These are phyloP conservation scores for Luffa acutangula DNA, from an alignment of 306 rosid genomes.

Conservation along the genomic window DNA sequence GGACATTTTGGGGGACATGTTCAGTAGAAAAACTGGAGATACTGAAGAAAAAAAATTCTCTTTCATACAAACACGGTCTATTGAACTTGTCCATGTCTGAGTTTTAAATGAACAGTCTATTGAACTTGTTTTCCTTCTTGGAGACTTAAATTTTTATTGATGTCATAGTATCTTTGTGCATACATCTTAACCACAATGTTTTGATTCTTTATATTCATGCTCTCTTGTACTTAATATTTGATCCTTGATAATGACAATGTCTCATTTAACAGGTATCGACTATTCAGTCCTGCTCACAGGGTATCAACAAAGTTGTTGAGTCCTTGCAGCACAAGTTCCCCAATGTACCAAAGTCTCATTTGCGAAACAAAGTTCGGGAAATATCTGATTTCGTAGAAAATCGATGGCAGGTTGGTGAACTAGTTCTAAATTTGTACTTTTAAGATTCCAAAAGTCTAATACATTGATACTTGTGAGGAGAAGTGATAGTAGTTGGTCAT, in stretches of 20 bases:
- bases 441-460: background rate
- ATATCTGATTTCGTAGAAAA: conserved; percentile 70
- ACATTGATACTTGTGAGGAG: background rate
- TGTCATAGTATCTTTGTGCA: background rate
- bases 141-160: background rate
- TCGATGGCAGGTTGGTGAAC: conserved; percentile 64
- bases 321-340: conserved; percentile 72
- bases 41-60: too few relatives aligned
- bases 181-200: background rate
- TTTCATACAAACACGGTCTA: background rate
- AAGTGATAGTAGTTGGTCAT: background rate
- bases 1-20: background rate
- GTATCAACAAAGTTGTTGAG: conserved; percentile 59
- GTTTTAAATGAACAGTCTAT: background rate
- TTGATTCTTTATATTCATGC: background rate
- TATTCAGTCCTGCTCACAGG: conserved; percentile 62
- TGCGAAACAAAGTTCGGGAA: conserved; percentile 75
- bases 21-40: background rate
- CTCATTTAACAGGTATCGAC: conserved; percentile 50
- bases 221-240: background rate
- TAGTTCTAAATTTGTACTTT: background rate
- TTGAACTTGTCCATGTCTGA: background rate
- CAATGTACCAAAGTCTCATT: conserved; percentile 43
- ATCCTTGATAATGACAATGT: background rate
- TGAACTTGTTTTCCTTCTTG: background rate